A percentile compares a stretch with the other conserved stretches of the same genome.
Evolutionary conservation across 202 grass and related monocot species (phyloP).

Genomic region (Setaria viridis): DNA sequence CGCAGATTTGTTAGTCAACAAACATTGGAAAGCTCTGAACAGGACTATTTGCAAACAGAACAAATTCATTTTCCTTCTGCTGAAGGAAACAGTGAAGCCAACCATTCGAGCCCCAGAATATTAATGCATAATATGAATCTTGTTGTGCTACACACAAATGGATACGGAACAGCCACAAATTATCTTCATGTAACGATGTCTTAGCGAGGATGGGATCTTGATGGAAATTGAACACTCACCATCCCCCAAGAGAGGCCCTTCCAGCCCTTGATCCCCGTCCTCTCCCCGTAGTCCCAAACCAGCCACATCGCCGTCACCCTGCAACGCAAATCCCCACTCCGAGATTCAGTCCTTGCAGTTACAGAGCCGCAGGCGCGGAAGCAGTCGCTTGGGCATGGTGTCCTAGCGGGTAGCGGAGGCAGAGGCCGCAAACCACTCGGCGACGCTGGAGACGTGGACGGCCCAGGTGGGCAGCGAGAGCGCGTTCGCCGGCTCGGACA

Average conservation of each 20-base stretch:
- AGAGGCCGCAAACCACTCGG: slow-evolving; percentile 62
- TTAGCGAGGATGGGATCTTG: neutral
- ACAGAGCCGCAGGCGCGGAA: neutral
- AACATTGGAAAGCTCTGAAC: slow-evolving; percentile 21
- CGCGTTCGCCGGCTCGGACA: slow-evolving; percentile 83
- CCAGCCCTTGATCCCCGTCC: slow-evolving; percentile 73
- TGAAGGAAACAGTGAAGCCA: neutral
- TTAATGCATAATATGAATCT: neutral
- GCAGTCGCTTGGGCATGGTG: neutral
- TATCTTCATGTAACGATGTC: slow-evolving; percentile 4
- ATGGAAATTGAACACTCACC: slow-evolving; percentile 56
- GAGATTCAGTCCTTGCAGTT: neutral
- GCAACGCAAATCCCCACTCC: slow-evolving; percentile 35
- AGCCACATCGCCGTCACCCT: slow-evolving; percentile 92
- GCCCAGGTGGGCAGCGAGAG: slow-evolving; percentile 93
- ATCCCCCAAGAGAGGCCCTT: slow-evolving; percentile 97
- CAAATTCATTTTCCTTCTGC: neutral
- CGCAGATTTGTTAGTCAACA: slow-evolving; percentile 13
- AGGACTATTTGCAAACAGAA: neutral
- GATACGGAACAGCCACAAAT: neutral
- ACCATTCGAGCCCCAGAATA: neutral
- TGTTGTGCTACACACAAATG: neutral
- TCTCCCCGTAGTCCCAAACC: slow-evolving; percentile 90
- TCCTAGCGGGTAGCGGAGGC: neutral
- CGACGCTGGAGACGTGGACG: slow-evolving; percentile 93